Conservation (phyloP, 805 yeast genomes). For the Monosporozyma aerobia region DNA sequence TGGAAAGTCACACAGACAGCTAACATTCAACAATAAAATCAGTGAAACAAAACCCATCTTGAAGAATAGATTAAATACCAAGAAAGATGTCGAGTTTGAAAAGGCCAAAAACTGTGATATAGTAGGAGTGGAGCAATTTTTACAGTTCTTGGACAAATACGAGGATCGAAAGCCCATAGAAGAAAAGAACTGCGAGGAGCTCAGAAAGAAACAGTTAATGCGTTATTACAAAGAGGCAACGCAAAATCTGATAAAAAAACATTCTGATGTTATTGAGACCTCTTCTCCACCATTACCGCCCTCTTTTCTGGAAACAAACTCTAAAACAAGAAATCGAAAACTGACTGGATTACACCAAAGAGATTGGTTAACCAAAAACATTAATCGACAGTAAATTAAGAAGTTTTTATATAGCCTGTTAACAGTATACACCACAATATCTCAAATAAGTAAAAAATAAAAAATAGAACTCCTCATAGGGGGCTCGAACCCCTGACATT, state of each 20-base stretch:
- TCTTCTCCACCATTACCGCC: neutral
- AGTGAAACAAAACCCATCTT: conserved; percentile 29
- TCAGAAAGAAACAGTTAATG: conserved; percentile 33
- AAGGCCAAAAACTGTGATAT: conserved; percentile 34
- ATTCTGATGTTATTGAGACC: neutral
- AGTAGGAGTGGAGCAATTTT: conserved; percentile 31
- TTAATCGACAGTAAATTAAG: neutral
- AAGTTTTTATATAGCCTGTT: neutral
- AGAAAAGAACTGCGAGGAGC: conserved; percentile 27
- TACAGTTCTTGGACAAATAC: conserved; percentile 30
- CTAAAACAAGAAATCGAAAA: neutral
- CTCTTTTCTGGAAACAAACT: neutral
- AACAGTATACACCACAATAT: no score
- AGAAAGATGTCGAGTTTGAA: conserved; percentile 29
- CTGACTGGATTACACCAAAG: neutral
- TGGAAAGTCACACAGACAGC: conserved; percentile 2
- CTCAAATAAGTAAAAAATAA: neutral
- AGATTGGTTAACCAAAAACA: neutral
- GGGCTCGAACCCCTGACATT: conserved; percentile 46
- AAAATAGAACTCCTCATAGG: conserved; percentile 37
- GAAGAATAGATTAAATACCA: conserved; percentile 29
- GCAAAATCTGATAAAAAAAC: neutral
- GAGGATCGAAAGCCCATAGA: conserved; percentile 30
- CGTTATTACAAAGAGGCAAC: conserved; percentile 10
- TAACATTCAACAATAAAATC: neutral